Evolutionary conservation across 169 alveolate species (phyloP), one percentile per base, ranked within the genome.

Genomic region (Plasmodium falciparum): DNA sequence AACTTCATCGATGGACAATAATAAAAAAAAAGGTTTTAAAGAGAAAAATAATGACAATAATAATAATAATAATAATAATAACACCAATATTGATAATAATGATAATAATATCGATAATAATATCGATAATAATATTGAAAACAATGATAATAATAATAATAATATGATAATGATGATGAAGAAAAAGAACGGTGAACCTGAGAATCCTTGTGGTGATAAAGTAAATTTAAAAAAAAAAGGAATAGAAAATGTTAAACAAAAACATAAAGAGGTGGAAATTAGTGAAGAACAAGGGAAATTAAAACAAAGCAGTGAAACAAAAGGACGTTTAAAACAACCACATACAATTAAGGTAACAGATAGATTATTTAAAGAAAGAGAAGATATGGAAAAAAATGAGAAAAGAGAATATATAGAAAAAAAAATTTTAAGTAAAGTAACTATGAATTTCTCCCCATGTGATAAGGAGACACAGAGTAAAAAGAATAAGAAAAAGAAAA

Each of bases 331-430:
- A 3, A 67, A 65, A 26, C 9, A 13, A 20, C 49, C 8, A 13
- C 66, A 49, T 59, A 78, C 66, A 66, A 78, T 78, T 26, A 78
- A 65, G 59, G 89, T 71, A 50, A 33, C 89, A 4, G 67, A 78
- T 26, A 65, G 66, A 26, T 50, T 78, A 39, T 78, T 78, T 43
- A 63, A 33, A 13, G 89, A 74, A 22, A 39, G 47, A 5, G 88
- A 78, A 9, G 17, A 29, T 9, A 54, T 33, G 33, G 72, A 78
- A 9, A 13, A 78, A 33, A 4, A 54, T 11, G 47, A 50, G 22
- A 54, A 78, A 59, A 24, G 61, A 11, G 71, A 74, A 50, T 61
- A 52, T 45, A 65, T 33, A 5, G 74, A 58, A 66, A 45, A 17
- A 29, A 24, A 20, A 15, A 61, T 59, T 39, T 43, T 74, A 50